A percentile compares a stretch with the other conserved stretches of the same genome.
Evolutionary conservation across 164 flowering plant genomes (phyloP).

Genomic region (Cinnamomum micranthum): DNA sequence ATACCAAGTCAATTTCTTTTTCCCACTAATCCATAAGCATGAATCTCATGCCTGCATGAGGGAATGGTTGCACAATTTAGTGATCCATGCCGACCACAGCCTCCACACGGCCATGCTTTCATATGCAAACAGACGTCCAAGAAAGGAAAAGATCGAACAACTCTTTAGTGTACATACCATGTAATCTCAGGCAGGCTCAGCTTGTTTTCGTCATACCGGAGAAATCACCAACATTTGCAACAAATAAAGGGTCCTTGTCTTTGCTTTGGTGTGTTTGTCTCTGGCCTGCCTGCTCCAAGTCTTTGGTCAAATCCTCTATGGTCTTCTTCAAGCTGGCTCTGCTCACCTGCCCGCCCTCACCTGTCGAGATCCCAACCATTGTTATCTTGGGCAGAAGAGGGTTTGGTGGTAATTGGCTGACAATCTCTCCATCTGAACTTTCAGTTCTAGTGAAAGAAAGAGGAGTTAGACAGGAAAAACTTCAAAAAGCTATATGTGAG

Average conservation of each 20-base stretch:
- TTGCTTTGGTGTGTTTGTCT: conserved; percentile 27
- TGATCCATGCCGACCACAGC: too few relatives aligned
- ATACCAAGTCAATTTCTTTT: too few relatives aligned
- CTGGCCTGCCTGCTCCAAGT: conserved; percentile 56
- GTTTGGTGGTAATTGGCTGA: conserved; percentile 27
- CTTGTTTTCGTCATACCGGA: conserved; percentile 46
- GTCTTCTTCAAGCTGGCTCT: conserved; percentile 70
- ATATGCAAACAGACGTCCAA: too few relatives aligned
- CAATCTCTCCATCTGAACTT: conserved; percentile 14
- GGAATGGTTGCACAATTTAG: too few relatives aligned
- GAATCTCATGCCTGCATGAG: too few relatives aligned
- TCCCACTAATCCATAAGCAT: too few relatives aligned
- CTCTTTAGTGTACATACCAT: too few relatives aligned
- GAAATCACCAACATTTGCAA: conserved; percentile 85
- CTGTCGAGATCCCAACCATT: conserved; percentile 86
- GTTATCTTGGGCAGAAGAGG: conserved; percentile 87
- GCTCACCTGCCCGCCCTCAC: conserved; percentile 70
- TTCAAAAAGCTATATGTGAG: not conserved
- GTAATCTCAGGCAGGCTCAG: conserved; percentile 35
- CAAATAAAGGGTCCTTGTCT: conserved; percentile 89
- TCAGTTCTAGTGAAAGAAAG: conserved; percentile 16
- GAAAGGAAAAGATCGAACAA: too few relatives aligned
- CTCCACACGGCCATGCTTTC: too few relatives aligned
- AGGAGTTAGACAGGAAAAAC: not conserved
- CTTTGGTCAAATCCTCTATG: conserved; percentile 72